Percentiles rank a stretch among this genome's conserved stretches.
Evolutionary conservation across 768 basidiomycete species (phyloP).

Genomic region (Leccinum variicolor): DNA sequence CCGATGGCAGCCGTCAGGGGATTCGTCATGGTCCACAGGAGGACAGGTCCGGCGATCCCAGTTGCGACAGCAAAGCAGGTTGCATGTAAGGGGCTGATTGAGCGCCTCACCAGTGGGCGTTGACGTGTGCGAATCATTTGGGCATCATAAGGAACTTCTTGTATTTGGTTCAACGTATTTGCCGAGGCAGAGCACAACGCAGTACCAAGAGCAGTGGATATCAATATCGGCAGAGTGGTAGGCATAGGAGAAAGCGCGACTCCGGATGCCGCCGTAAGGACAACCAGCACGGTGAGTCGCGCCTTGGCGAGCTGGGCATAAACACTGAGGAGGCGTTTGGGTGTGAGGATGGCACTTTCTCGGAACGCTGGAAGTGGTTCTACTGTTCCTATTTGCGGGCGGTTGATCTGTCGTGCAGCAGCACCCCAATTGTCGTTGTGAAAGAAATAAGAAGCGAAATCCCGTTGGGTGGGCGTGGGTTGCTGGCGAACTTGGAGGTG

Average conservation of each 20-base stretch:
- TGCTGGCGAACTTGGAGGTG: neutral
- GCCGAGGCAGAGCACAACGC: conserved; percentile 90
- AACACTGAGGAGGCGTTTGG: conserved; percentile 52
- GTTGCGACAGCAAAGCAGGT: conserved; percentile 72
- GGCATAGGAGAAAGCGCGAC: conserved; percentile 92
- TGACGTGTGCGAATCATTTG: conserved; percentile 92
- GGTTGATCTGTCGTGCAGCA: conserved; percentile 10
- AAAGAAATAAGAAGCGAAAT: conserved; percentile 58
- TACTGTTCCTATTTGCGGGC: conserved; percentile 10
- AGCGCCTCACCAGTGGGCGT: conserved; percentile 80
- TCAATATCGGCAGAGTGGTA: conserved; percentile 75
- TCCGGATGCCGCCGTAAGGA: conserved; percentile 86
- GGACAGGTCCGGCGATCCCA: conserved; percentile 71
- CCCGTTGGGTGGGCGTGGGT: conserved; percentile 20
- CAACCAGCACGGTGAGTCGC: conserved; percentile 78
- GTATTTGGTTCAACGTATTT: conserved; percentile 91
- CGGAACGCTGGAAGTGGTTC: conserved; percentile 30
- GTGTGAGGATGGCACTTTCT: conserved; percentile 42
- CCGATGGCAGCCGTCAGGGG: conserved; percentile 85
- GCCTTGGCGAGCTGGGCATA: conserved; percentile 85
- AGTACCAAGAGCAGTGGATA: conserved; percentile 87
- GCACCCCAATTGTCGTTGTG: conserved; percentile 54
- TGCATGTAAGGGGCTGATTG: conserved; percentile 85
- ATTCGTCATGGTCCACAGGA: conserved; percentile 82
- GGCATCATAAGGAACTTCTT: conserved; percentile 94